Evolutionary conservation across 2,329 filamentous ascomycete genomes (phyloP).

Genomic region (Ceratocystis alfenasii): DNA sequence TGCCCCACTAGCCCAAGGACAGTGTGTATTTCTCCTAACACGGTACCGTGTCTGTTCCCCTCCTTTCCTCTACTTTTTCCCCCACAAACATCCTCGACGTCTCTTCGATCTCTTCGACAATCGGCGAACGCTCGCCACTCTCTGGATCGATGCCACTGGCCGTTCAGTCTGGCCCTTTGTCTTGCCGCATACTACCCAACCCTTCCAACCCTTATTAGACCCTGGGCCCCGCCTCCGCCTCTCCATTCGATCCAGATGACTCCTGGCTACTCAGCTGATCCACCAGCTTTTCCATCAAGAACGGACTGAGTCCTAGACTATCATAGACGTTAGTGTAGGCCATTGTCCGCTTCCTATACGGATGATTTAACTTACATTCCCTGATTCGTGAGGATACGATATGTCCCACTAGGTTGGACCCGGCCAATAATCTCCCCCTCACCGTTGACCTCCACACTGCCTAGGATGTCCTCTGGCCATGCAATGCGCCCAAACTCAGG

Average conservation of each 20-base stretch:
- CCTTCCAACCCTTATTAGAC: neutral
- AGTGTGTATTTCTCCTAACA: too few relatives aligned
- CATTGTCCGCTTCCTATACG: neutral
- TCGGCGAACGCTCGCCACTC: too few relatives aligned
- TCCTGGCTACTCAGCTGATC: slow-evolving; percentile 33
- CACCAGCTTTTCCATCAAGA: slow-evolving; percentile 40
- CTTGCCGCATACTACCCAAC: too few relatives aligned
- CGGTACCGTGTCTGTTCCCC: too few relatives aligned
- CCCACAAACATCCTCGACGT: too few relatives aligned
- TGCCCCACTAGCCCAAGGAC: too few relatives aligned
- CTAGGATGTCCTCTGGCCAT: slow-evolving; percentile 58
- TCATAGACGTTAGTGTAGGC: slow-evolving; percentile 22
- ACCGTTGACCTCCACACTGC: slow-evolving; percentile 52
- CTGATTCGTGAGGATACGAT: slow-evolving; percentile 52
- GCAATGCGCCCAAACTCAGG: slow-evolving; percentile 57
- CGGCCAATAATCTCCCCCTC: slow-evolving; percentile 45
- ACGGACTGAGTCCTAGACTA: slow-evolving; percentile 44
- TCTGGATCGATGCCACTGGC: too few relatives aligned
- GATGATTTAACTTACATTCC: slow-evolving; percentile 46
- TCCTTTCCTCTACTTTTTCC: too few relatives aligned
- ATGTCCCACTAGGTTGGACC: slow-evolving; percentile 49
- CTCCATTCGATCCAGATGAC: neutral
- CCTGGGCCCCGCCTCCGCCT: neutral
- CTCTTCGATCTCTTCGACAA: too few relatives aligned
- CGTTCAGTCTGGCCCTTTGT: too few relatives aligned